phyloP scores from a whole-genome alignment of 768 basidiomycete species.

The Boletus vermiculosoides region DNA sequence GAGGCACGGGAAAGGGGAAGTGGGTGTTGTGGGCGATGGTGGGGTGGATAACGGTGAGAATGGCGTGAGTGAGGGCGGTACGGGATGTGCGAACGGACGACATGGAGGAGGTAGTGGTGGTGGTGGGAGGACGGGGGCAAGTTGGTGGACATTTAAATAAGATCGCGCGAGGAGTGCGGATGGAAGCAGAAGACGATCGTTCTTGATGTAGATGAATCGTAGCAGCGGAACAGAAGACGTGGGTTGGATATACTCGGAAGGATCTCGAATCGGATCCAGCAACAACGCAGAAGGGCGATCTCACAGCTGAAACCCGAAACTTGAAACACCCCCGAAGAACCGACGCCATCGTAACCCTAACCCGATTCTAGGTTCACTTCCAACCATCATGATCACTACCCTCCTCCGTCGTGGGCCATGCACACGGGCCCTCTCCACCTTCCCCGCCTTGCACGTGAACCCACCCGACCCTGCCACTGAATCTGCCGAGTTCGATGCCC shows the following conservation, averaged over 20 bases:
- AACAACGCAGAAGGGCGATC: conserved; percentile 21
- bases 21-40: conserved; percentile 35
- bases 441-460: conserved; percentile 45
- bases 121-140: neutral
- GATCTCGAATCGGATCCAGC: neutral
- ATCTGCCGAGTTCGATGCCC: conserved; percentile 53
- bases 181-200: conserved; percentile 14
- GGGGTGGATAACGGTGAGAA: conserved; percentile 49
- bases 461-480: conserved; percentile 61
- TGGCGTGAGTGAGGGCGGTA: conserved; percentile 49
- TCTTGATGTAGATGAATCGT: conserved; percentile 2
- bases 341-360: conserved; percentile 31
- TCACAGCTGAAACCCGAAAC: neutral
- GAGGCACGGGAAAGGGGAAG: conserved; percentile 23
- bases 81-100: conserved; percentile 37
- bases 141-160: conserved; percentile 17
- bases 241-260: neutral
- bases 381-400: conserved; percentile 27
- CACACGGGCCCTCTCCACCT: conserved; percentile 38
- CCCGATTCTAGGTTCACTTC: conserved; percentile 36
- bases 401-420: conserved; percentile 4
- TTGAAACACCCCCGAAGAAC: conserved; percentile 9
- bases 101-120: conserved; percentile 6
- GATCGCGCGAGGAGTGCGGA: conserved; percentile 26
- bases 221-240: neutral